Evolutionary conservation across 2,329 filamentous ascomycete species (phyloP), one percentile per base, ranked within the genome.

Genomic region (Fusarium ambrosium): DNA sequence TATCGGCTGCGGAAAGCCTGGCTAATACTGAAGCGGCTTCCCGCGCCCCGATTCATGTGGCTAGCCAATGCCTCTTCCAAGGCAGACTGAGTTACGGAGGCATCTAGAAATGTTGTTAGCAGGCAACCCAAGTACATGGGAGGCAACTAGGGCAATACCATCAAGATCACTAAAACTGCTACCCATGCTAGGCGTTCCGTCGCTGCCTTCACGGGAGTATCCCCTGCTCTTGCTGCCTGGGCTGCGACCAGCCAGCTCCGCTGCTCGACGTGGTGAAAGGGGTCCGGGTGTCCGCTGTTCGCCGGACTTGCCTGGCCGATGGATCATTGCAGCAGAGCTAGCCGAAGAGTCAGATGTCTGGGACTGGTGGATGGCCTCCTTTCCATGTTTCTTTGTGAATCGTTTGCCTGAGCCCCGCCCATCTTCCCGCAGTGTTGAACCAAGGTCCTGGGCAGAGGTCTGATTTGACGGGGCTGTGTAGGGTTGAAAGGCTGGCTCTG

Each of bases 151-250:
- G 27, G 51, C 68, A 76, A 67, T 85, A 90, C 93, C 93, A 80
- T 96, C 94, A 51, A 97, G 87, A 84, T 97, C 94, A 82, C 93
- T 96, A 78, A 95, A 97, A 77, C 93, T 95, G 81, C 94, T 96
- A 1, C 94, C 93, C 91, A 95, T 95, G 77, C 93, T 95, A 2
- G 92, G 93, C 16, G 92, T 92, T 16, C 92, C 92, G 72, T 95
- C 92, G 78, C 92, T 94, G 14, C 90, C 90, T 71, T 93, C 91
- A 14, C 87, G 86, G 2, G 88, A 89, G 55, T 85, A 82, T 0
- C 85, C 86, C 76, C 88, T 87, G 32, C 84, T 85, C 69, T 87
- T 88, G 10, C 83, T 84, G 10, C 84, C 82, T 2, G 90, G 88
- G 76, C 88, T 90, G 53, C 89, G 84, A 29, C 87, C 87, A 4